phyloP scores from a whole-genome alignment of 495 filamentous ascomycete genomes.

The Neurospora sp. region DNA sequence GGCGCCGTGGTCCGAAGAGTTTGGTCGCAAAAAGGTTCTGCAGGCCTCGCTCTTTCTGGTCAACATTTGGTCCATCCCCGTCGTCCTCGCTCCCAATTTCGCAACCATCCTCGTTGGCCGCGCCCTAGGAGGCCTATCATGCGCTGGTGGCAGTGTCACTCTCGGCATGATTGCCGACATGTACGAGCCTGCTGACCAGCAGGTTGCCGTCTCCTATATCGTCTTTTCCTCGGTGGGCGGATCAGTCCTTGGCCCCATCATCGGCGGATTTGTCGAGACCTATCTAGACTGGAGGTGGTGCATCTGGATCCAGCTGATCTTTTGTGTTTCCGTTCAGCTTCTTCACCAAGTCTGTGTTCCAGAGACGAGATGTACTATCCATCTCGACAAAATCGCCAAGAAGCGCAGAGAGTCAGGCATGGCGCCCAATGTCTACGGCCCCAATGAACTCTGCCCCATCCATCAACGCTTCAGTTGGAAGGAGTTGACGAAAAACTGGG shows the following conservation, averaged over 20 bases:
- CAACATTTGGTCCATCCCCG: slow-evolving; percentile 67
- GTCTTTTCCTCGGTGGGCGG: slow-evolving; percentile 70
- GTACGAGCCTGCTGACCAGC: slow-evolving; percentile 63
- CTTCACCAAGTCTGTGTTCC: slow-evolving; percentile 58
- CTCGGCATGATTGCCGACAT: slow-evolving; percentile 77
- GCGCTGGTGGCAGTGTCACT: slow-evolving; percentile 70
- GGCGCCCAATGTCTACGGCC: slow-evolving; percentile 50
- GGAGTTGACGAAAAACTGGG: slow-evolving; percentile 52
- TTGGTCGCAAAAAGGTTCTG: slow-evolving; percentile 63
- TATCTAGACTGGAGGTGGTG: slow-evolving; percentile 64
- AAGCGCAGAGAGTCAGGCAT: slow-evolving; percentile 46
- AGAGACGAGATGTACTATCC: slow-evolving; percentile 57
- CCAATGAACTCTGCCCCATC: slow-evolving; percentile 46
- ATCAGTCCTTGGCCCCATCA: slow-evolving; percentile 65
- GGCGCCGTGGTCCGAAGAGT: slow-evolving; percentile 75
- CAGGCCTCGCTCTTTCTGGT: slow-evolving; percentile 60
- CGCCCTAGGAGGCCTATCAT: slow-evolving; percentile 58
- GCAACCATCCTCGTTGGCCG: slow-evolving; percentile 55
- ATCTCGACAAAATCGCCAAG: slow-evolving; percentile 58
- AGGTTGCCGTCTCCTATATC: slow-evolving; percentile 63
- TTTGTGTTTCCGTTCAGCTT: slow-evolving; percentile 55
- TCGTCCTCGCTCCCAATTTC: slow-evolving; percentile 61
- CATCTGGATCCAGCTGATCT: slow-evolving; percentile 73
- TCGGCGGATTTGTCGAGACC: slow-evolving; percentile 65
- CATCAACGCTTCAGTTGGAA: slow-evolving; percentile 39